Base-by-base conservation (phyloP, 331 rosid genomes). In the Arachis monticola region DNA sequence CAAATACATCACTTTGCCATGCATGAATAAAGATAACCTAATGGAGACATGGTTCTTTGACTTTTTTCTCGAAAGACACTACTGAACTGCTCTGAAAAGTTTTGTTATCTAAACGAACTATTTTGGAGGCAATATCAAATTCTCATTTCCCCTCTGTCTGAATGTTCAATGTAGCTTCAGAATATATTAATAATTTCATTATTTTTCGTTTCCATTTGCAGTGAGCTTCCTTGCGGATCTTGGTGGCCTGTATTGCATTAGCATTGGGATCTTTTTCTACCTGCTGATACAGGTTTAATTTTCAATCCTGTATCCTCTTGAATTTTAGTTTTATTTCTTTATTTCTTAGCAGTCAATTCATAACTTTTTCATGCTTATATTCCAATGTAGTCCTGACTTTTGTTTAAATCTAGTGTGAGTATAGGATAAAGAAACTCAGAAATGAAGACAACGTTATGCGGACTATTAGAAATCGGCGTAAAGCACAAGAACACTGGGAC, bases 161-260 rank as follows among this genome's bases (percentile, higher is more conserved):
- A 63, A 53, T 75, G 53, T 67, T 58, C 50, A 10, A 44, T 76
- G 22, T 47, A 66, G 51, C 68, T 76, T 73, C 42, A 10, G 51
- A 57, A 48, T 22, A 8, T 62, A 14, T 67, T 63, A 66, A 41
- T 67, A 40, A 55, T 72, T 79, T 46, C 70, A 61, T 65, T 66
- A 35, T 71, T 72, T 62, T 79, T 76, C 67, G 66, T 77, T 73
- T 80, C 64, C 45, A 30, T 65, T 64, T 82, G 89, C 86, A 95
- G 98, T 95, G 89, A 83, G 98, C 83, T 95, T 95, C 87, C 97
- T 95, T 61, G 99, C 99, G 1, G 98, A 95, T 81, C 90, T 95
- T 53, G 98, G 99, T 80, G 99, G 99, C 77, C 84, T 95, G 47
- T 95, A 95, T 82, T 95, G 99, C 85, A 77, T 95, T 80, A 90